These are phyloP conservation scores for Neurospora africana DNA, from an alignment of 495 filamentous ascomycete species.

Conservation along the genomic window DNA sequence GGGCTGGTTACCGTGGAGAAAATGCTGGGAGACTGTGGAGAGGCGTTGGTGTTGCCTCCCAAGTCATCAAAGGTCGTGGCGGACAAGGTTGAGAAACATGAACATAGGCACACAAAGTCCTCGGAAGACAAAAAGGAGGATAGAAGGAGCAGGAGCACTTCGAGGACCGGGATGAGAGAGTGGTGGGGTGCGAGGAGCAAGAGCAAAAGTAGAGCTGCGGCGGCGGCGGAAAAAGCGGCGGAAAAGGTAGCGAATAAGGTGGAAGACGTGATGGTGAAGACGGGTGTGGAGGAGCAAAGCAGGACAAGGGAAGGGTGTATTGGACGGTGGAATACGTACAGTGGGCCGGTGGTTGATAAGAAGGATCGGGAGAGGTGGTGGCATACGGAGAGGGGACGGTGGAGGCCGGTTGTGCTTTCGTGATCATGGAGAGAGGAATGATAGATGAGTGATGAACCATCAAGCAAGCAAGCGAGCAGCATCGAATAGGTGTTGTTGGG, in stretches of 20 bases:
- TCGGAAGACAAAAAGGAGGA: slow-evolving; percentile 5
- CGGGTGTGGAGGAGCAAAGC: not conserved
- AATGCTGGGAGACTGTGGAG: slow-evolving; percentile 34
- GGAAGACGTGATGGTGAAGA: not conserved
- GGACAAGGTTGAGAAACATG: not conserved
- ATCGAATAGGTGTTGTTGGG: not conserved
- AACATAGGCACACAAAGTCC: not conserved
- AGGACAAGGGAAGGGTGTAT: slow-evolving; percentile 36
- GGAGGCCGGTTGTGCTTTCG: slow-evolving; percentile 27
- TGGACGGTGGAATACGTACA: slow-evolving; percentile 45
- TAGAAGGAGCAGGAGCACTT: slow-evolving; percentile 8
- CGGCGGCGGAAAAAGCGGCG: not conserved
- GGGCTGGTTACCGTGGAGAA: slow-evolving; percentile 46
- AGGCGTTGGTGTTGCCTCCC: slow-evolving; percentile 18
- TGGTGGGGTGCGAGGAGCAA: not conserved
- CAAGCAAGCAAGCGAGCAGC: not conserved
- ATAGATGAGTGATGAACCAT: not conserved
- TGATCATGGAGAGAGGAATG: slow-evolving; percentile 1
- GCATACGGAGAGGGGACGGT: slow-evolving; percentile 39
- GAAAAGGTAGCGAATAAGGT: not conserved
- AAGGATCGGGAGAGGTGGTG: slow-evolving; percentile 40
- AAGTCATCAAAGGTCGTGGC: not conserved
- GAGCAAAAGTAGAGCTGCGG: not conserved
- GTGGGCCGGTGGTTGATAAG: slow-evolving; percentile 27
- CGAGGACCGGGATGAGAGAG: slow-evolving; percentile 18